Evolutionary conservation across 768 basidiomycete genomes (phyloP).

Genomic region (Phanerochaete sordida): DNA sequence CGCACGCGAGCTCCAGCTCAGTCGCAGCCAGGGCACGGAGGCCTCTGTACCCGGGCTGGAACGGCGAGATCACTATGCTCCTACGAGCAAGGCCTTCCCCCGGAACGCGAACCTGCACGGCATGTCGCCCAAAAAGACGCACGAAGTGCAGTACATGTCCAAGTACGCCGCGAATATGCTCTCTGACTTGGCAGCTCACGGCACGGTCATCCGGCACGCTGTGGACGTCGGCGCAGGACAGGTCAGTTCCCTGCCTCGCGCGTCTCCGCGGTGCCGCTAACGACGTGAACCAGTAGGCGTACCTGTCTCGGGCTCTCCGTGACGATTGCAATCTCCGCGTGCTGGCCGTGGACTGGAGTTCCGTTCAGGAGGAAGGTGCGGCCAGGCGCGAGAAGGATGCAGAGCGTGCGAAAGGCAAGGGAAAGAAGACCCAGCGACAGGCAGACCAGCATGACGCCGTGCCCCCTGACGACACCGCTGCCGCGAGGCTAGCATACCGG

Average conservation of each 20-base stretch:
- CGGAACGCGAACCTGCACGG: conserved; percentile 30
- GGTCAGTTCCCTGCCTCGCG: conserved; percentile 27
- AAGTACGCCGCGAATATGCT: conserved; percentile 44
- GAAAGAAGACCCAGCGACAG: conserved; percentile 4
- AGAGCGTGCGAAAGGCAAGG: conserved; percentile 14
- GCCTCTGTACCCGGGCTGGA: neutral
- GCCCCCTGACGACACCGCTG: neutral
- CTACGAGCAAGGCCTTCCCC: neutral
- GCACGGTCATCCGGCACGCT: conserved; percentile 33
- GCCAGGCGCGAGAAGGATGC: conserved; percentile 36
- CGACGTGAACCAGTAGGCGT: conserved; percentile 39
- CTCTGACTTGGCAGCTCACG: conserved; percentile 19
- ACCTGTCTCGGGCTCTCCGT: conserved; percentile 52
- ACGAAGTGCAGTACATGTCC: conserved; percentile 67
- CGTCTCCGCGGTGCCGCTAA: neutral
- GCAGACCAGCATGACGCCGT: neutral
- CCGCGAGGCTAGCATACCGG: conserved; percentile 47
- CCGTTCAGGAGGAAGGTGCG: conserved; percentile 57
- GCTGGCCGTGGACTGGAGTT: conserved; percentile 65
- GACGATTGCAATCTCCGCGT: conserved; percentile 38
- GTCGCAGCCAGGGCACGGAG: neutral
- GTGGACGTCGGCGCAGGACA: conserved; percentile 79
- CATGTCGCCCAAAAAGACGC: conserved; percentile 75
- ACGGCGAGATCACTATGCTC: neutral
- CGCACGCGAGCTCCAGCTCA: conserved; percentile 17